Base-by-base conservation (phyloP, 345 rosid genomes). In the Brassica juncea region DNA sequence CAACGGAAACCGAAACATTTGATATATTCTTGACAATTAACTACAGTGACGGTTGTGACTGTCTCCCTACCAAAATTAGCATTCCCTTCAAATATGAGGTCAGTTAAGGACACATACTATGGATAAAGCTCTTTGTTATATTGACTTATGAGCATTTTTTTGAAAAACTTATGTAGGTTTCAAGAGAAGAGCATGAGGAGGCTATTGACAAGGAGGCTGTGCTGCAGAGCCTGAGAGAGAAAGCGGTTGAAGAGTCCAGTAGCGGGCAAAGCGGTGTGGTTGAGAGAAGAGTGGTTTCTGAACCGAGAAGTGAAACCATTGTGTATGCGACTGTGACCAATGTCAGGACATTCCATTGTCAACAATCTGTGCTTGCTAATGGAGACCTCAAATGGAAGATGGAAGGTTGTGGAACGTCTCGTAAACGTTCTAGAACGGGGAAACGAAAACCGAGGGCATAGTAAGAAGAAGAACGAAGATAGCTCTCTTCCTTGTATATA, bases 41-140 rank as follows among this genome's bases (percentile, higher is more conserved):
- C 83, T 87, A 93, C 72, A 84, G 82, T 25, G 93, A 91, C 65
- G 98, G 93, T 54, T 95, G 99, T 73, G 97, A 92, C 70, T 91
- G 93, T 76, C 82, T 37, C 60, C 61, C 70, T 85, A 86, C 88
- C 75, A 82, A 87, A 79, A 80, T 93, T 34, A 84, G 62, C 73
- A 81, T 95, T 70, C 94, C 98, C n/a, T 89, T 95, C 77, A 78
- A 87, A 73, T 87, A 83, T 35, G 78, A 87, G 97, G 99, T 95
- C 74, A 83, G 1, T 2, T 15, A 42, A 72, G 19, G 52, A 16
- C 67, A 57, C 31, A n/a, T 42, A 58, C 86, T 42, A 82, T 75
- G 3, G 2, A 66, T 32, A 21, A 73, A 59, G 58, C 14, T 11
- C 67, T 25, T 37, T 35, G 2, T 25, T 47, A 68, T 73, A 44